A percentile compares a stretch with the other conserved stretches of the same genome.
These are phyloP conservation scores for Trichoderma parareesei DNA, from an alignment of 495 filamentous ascomycete species.

Conservation along the genomic window DNA sequence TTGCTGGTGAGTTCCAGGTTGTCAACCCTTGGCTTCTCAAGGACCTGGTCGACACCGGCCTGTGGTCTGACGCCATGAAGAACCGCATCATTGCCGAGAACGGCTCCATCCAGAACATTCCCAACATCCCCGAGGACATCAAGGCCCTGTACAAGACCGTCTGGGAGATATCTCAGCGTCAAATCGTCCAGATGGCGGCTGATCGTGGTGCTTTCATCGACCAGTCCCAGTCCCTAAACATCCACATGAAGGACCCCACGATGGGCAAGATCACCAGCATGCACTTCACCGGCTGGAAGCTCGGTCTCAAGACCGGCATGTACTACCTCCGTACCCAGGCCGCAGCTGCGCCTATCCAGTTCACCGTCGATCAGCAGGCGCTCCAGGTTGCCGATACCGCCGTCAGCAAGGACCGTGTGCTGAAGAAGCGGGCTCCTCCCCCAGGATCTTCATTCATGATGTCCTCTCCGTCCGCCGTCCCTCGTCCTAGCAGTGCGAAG, in stretches of 20 bases:
- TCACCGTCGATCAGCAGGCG: constrained; percentile 96
- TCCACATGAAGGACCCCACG: constrained; percentile 96
- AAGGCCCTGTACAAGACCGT: constrained; percentile 99
- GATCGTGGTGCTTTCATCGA: constrained; percentile 98
- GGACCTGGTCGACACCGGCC: constrained; percentile 93
- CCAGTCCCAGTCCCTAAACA: constrained; percentile 97
- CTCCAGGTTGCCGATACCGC: constrained; percentile 84
- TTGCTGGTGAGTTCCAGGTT: constrained; percentile 98
- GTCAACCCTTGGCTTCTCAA: constrained; percentile 99
- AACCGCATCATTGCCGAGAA: constrained; percentile 98
- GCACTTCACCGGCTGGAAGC: constrained; percentile 99
- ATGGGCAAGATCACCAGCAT: constrained; percentile 99
- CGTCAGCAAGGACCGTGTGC: constrained; percentile 52
- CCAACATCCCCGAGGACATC: constrained; percentile 91
- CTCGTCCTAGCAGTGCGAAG: constrained; percentile 30
- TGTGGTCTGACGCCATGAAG: constrained; percentile 99
- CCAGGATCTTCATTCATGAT: constrained; percentile 41
- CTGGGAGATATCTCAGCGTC: constrained; percentile 98
- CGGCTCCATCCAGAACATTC: constrained; percentile 91
- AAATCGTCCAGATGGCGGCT: constrained; percentile 93
- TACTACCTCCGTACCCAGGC: constrained; percentile 99
- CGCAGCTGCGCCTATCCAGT: constrained; percentile 93
- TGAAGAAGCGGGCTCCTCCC: constrained; percentile 60
- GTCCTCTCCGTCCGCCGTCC: constrained; percentile 32
- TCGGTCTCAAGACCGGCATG: constrained; percentile 98